Conservation (phyloP, 2,329 filamentous ascomycete genomes). For the Penicillium psychrosexuale region DNA sequence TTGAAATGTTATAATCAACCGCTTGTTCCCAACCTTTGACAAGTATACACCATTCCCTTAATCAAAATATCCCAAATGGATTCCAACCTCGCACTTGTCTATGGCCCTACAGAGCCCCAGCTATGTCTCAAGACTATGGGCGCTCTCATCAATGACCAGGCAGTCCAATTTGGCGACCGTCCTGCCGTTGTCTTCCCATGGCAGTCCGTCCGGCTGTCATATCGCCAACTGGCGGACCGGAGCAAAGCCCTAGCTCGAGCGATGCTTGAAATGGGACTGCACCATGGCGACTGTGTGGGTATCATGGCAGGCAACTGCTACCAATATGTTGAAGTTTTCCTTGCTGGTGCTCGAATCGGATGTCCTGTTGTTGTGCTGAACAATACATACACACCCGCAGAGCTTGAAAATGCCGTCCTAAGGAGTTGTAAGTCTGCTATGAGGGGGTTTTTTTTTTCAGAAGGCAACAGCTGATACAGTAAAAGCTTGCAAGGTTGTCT, state of each 20-base stretch:
- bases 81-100: constrained; percentile 14
- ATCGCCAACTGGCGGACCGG: constrained; percentile 18
- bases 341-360: constrained; percentile 35
- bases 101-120: constrained; percentile 20
- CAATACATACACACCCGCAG: constrained; percentile 30
- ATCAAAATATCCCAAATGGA: background rate
- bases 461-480: background rate
- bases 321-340: constrained; percentile 59
- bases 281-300: constrained; percentile 64
- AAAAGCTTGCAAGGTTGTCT: background rate
- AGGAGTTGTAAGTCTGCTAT: constrained; percentile 18
- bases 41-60: too few species aligned
- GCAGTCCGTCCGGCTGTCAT: constrained; percentile 20
- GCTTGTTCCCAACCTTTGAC: too few species aligned
- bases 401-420: constrained; percentile 19
- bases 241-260: constrained; percentile 50
- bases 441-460: too few species aligned
- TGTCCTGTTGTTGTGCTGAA: constrained; percentile 34
- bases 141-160: constrained; percentile 23
- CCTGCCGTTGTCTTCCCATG: constrained; percentile 20
- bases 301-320: constrained; percentile 63
- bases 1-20: too few species aligned
- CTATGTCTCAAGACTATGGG: constrained; percentile 22
- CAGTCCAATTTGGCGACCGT: constrained; percentile 5
- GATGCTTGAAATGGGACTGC: constrained; percentile 61